Percentiles rank a stretch among this genome's conserved stretches.
Conservation (phyloP, 495 filamentous ascomycete species). For the Aspergillus nanangensis region DNA sequence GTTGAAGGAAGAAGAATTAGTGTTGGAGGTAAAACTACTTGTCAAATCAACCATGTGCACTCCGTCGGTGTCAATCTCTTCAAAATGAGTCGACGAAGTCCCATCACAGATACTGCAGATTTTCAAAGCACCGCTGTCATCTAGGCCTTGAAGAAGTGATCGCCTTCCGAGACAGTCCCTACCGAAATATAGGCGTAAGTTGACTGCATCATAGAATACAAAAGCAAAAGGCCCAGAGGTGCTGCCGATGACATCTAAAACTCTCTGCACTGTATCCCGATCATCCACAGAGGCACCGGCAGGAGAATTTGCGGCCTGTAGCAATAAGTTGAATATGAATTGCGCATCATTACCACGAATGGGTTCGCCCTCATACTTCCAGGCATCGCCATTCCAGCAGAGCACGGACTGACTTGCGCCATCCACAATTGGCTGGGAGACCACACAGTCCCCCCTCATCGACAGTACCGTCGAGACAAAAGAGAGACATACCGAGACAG, state of each 20-base stretch:
- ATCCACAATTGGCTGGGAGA: slow-evolving; percentile 70
- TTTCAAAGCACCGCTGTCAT: slow-evolving; percentile 46
- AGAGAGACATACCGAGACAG: slow-evolving; percentile 36
- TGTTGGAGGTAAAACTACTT: neutral
- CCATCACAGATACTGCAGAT: slow-evolving; percentile 74
- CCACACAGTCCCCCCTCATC: slow-evolving; percentile 68
- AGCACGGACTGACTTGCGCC: slow-evolving; percentile 59
- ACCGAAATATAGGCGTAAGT: slow-evolving; percentile 65
- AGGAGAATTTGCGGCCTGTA: slow-evolving; percentile 32
- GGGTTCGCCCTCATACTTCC: slow-evolving; percentile 57
- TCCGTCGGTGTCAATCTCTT: slow-evolving; percentile 79
- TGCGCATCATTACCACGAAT: slow-evolving; percentile 74
- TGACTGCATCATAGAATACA: slow-evolving; percentile 70
- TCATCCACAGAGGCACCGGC: neutral
- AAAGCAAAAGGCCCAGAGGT: slow-evolving; percentile 90
- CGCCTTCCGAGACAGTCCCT: slow-evolving; percentile 83
- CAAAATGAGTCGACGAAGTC: slow-evolving; percentile 48
- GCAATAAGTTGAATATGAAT: slow-evolving; percentile 60
- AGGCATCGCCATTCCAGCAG: slow-evolving; percentile 99
- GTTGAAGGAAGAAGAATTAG: slow-evolving; percentile 3
- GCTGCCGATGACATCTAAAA: slow-evolving; percentile 51
- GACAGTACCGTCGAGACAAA: slow-evolving; percentile 84
- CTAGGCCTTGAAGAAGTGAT: slow-evolving; percentile 61
- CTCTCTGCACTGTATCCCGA: slow-evolving; percentile 21
- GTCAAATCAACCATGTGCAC: slow-evolving; percentile 62